These are phyloP conservation scores for Clarireedia homoeocarpa DNA, from an alignment of 2,329 filamentous ascomycete species.

Conservation along the genomic window DNA sequence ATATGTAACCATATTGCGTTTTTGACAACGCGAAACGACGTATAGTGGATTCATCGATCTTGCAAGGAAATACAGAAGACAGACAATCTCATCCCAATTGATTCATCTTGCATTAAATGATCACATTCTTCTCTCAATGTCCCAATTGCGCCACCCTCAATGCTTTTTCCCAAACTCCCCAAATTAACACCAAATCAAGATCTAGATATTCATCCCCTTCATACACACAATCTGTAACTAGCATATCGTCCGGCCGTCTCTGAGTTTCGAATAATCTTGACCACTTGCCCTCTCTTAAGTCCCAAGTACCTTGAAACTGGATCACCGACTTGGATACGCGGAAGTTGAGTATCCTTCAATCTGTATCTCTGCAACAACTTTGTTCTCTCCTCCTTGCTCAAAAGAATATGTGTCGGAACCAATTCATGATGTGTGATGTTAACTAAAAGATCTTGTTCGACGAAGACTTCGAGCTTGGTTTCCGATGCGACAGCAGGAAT, in stretches of 20 bases:
- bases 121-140: neutral
- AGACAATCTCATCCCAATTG: neutral
- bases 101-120: neutral
- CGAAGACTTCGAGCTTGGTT: conserved; percentile 86
- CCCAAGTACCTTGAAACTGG: conserved; percentile 90
- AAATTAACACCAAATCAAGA: conserved; percentile 11
- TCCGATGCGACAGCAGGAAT: conserved; percentile 68
- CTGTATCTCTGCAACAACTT: conserved; percentile 83
- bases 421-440: conserved; percentile 98
- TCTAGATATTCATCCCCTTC: conserved; percentile 12
- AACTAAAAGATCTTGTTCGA: conserved; percentile 90
- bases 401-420: conserved; percentile 84
- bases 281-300: conserved; percentile 83
- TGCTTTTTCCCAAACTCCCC: conserved; percentile 17
- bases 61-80: too few relatives aligned
- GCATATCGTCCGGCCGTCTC: conserved; percentile 96
- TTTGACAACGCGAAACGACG: neutral
- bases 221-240: conserved; percentile 74
- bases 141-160: conserved; percentile 4
- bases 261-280: conserved; percentile 94
- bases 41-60: too few relatives aligned
- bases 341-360: conserved; percentile 94
- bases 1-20: too few relatives aligned
- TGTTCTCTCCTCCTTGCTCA: conserved; percentile 83
- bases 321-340: conserved; percentile 83